Base-by-base conservation (phyloP, 2,329 filamentous ascomycete genomes). In the Ophiostoma triangulosporum region DNA sequence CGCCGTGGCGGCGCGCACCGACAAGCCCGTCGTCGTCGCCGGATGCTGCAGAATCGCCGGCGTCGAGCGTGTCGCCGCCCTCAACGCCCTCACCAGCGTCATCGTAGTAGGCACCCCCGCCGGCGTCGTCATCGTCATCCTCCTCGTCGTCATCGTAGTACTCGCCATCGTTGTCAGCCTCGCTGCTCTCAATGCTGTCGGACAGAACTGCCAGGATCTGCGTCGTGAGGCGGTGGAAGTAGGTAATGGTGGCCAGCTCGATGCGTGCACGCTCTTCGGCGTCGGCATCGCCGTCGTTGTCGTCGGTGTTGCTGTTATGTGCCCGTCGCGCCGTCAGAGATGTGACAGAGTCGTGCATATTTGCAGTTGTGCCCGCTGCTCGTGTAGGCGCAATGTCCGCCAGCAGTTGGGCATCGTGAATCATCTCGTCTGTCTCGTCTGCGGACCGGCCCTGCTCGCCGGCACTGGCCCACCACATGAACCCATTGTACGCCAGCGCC, bases 381-480 rank as follows among this genome's bases (percentile, higher is more conserved):
- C 35, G 29, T 2, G 67, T 62, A 14, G 70, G 64, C 3, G 65
- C 64, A 3, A 81, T 61, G 51, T 80, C 77, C 0, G 74, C 74
- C 4, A 83, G 70, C 3, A 84, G 71, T 3, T 73, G 66, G 7
- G 73, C 70, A 61, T 84, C 81, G 46, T 71, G 72, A 46, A 70
- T 73, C 49, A 68, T 64, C 60, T 81, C 78, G 59, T 83, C 80
- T 20, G 77, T 73, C 57, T 82, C 76, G 51, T 80, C 77, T 50
- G 46, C 29, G n/a, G 77, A 73, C 17, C 76, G 73, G 7, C 77
- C 70, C 65, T 84, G 78, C 67, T 93, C 87, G 55, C 86, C 87
- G 0, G 87, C 86, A 15, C 83, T 88, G 2, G 87, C 86, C 87
- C 88, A 93, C 87, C 87, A 93, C 77, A 91, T 88, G 70, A 91